Conservation (phyloP, 257 asterid genomes). For the Eustoma russellianum region DNA sequence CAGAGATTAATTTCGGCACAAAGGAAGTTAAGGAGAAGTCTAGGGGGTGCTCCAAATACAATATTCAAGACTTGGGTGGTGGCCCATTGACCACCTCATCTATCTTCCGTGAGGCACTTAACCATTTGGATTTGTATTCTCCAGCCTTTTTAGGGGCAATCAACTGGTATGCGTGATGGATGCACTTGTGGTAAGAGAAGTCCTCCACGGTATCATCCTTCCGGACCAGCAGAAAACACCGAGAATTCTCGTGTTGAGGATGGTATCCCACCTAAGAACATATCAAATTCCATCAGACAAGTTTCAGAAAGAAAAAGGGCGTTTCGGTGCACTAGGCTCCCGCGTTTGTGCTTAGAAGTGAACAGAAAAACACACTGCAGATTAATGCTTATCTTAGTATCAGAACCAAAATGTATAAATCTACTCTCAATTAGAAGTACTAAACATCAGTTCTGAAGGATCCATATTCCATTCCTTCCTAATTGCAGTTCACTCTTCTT, state of each 20-base stretch:
- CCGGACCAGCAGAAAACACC: conserved; percentile 65
- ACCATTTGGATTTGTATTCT: conserved; percentile 27
- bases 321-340: too few species aligned
- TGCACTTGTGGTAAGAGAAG: conserved; percentile 75
- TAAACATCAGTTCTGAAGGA: too few species aligned
- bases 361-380: too few species aligned
- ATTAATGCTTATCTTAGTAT: too few species aligned
- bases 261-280: conserved; percentile 65
- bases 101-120: conserved; percentile 7
- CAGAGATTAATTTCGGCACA: neutral
- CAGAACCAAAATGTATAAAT: too few species aligned
- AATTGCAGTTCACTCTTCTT: too few species aligned
- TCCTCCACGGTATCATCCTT: conserved; percentile 79
- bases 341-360: too few species aligned
- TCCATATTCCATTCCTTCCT: too few species aligned
- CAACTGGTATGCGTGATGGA: conserved; percentile 43
- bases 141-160: conserved; percentile 44
- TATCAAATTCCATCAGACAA: neutral
- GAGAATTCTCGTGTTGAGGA: conserved; percentile 44
- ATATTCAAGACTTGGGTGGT: neutral
- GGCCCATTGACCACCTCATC: conserved; percentile 2
- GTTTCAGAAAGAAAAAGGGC: too few species aligned
- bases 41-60: neutral
- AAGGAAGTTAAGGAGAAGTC: neutral
- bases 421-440: too few species aligned